Base-by-base conservation (phyloP, 2,329 filamentous ascomycete species). In the Aspergillus japonicus region DNA sequence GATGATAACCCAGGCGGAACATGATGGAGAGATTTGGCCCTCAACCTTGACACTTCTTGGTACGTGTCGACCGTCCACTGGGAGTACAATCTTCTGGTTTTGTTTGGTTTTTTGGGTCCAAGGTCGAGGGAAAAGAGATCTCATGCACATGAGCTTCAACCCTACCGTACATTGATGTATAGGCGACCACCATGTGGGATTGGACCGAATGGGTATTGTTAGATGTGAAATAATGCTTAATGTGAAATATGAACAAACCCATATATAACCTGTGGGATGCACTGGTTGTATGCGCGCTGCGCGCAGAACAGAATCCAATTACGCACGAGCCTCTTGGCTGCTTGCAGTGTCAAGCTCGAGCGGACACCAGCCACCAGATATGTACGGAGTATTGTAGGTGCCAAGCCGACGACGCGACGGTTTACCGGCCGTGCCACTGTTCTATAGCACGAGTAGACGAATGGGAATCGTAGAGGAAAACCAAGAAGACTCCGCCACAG, bases 141-240 rank as follows among this genome's bases (percentile, higher is more conserved):
- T 29, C 44, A 16, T 12, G 5, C 21, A n/a, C 49, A 6, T 23
- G 44, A 16, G 33, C 21, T 42, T 42, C 58, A 42, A 44, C 48
- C 35, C 50, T 26, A 44, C 39, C 16, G 19, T 44, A 19, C 47
- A 23, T 31, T 42, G 21, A 57, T 60, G 61, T 57, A 62, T 35
- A 57, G 52, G 50, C 33, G 50, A 35, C 44, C 47, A 42, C 39
- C 51, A 39, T 62, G 49, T 51, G 50, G 47, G 47, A 26, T 47
- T 57, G 26, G 56, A 42, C 23, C 39, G 48, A 59, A 24, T 56
- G 54, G 23, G 51, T 56, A 59, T 59, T 51, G 52, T 56, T 62
- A 62, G 47, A 65, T 53, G 55, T 59, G 59, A 23, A 58, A 33
- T 66, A 69, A 69, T 69, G 63, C 50, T 66, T 68, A 68, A 69